phyloP scores from a whole-genome alignment of 352 stramenopile genomes.

The Phytophthora pistaciae region DNA sequence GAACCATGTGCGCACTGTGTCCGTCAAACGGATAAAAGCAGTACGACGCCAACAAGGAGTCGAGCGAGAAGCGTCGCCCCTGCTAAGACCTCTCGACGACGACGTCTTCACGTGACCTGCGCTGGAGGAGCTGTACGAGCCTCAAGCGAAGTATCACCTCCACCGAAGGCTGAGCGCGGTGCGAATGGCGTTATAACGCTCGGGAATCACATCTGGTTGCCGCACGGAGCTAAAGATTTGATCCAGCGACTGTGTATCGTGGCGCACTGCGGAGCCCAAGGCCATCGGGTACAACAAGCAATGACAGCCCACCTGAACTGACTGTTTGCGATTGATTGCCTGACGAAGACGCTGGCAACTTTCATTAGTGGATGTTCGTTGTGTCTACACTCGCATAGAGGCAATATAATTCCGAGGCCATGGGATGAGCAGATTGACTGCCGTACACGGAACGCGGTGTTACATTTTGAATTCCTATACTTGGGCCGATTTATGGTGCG shows the following conservation, averaged over 20 bases:
- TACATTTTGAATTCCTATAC: slow-evolving; percentile 7
- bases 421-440: slow-evolving; percentile 20
- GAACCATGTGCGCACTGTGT: background rate
- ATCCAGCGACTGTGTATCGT: slow-evolving; percentile 33
- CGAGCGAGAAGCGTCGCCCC: too few species aligned
- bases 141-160: too few species aligned
- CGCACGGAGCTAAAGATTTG: slow-evolving; percentile 14
- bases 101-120: slow-evolving; percentile 5
- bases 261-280: too few species aligned
- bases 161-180: too few species aligned
- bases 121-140: too few species aligned
- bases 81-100: slow-evolving; percentile 4
- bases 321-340: slow-evolving; percentile 3
- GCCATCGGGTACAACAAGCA: slow-evolving; percentile 4
- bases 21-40: background rate
- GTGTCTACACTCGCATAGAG: slow-evolving; percentile 7
- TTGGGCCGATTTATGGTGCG: slow-evolving; percentile 2
- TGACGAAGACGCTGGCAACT: background rate
- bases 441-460: background rate
- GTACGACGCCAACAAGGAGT: background rate
- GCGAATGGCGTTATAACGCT: background rate
- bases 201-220: slow-evolving; percentile 1
- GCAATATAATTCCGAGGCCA: background rate
- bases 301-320: background rate
- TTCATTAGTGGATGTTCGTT: slow-evolving; percentile 1